A percentile compares a stretch with the other conserved stretches of the same genome.
phyloP scores from a whole-genome alignment of 169 alveolate species.

The Plasmodium vinckei region DNA sequence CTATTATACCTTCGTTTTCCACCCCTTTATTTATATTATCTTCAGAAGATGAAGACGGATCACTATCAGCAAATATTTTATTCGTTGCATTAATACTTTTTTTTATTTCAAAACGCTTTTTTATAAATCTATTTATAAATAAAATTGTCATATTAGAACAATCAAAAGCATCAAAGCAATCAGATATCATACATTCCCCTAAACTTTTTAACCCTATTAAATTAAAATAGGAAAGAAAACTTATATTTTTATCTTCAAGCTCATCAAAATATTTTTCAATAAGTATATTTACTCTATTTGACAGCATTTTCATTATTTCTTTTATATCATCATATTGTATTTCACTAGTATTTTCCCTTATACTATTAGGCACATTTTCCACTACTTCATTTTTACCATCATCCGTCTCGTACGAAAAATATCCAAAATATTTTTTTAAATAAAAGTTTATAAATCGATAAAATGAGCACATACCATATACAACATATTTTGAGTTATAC shows the following conservation, averaged over 20 bases:
- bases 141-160: slow-evolving; percentile 63
- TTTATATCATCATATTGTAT: slow-evolving; percentile 2
- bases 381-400: background rate
- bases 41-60: background rate
- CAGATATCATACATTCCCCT: slow-evolving; percentile 27
- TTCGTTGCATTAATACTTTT: slow-evolving; percentile 23
- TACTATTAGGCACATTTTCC: background rate
- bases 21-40: background rate
- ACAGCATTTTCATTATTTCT: background rate
- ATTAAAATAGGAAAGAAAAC: slow-evolving; percentile 40
- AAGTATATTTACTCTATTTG: slow-evolving; percentile 2
- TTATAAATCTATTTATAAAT: slow-evolving; percentile 62
- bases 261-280: slow-evolving; percentile 52
- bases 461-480: slow-evolving; percentile 51
- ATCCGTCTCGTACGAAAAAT: slow-evolving; percentile 35
- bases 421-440: slow-evolving; percentile 35
- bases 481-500: slow-evolving; percentile 55
- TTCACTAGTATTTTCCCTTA: background rate
- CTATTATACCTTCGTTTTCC: slow-evolving; percentile 13
- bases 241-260: slow-evolving; percentile 41
- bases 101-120: slow-evolving; percentile 68
- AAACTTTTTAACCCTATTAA: slow-evolving; percentile 44
- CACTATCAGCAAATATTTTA: slow-evolving; percentile 35
- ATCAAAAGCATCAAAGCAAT: slow-evolving; percentile 43
- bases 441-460: slow-evolving; percentile 45